Conservation (phyloP, 306 rosid species). For the Carpinus fangiana region DNA sequence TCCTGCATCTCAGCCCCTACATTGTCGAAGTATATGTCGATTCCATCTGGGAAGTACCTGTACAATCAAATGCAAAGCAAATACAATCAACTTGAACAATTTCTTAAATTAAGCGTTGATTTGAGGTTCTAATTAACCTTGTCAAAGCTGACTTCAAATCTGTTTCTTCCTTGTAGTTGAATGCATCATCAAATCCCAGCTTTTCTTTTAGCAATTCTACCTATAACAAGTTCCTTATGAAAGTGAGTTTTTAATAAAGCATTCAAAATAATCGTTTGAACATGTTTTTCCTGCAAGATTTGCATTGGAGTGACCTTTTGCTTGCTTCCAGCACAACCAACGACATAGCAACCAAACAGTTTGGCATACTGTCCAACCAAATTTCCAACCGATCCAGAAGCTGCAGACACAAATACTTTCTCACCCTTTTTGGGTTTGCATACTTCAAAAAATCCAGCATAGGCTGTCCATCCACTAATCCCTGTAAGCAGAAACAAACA, state of each 20-base stretch:
- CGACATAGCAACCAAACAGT: conserved; percentile 74
- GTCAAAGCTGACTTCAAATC: conserved; percentile 59
- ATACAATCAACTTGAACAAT: too few species aligned
- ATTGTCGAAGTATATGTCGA: conserved; percentile 81
- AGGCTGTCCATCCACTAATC: conserved; percentile 65
- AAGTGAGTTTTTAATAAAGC: background rate
- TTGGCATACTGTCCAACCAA: conserved; percentile 78
- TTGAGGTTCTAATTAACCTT: conserved; percentile 33
- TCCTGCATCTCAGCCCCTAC: conserved; percentile 76
- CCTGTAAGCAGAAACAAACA: conserved; percentile 26
- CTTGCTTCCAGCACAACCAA: conserved; percentile 68
- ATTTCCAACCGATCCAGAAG: conserved; percentile 68
- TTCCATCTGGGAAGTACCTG: conserved; percentile 74
- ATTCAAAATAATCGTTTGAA: background rate
- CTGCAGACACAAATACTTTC: conserved; percentile 77
- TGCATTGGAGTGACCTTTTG: conserved; percentile 48
- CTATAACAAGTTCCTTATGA: conserved; percentile 24
- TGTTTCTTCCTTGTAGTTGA: conserved; percentile 72
- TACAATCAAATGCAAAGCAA: background rate
- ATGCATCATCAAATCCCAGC: conserved; percentile 78
- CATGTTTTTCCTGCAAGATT: background rate
- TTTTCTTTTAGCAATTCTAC: conserved; percentile 60
- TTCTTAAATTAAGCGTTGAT: too few species aligned
- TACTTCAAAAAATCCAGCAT: conserved; percentile 64
- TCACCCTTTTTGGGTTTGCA: conserved; percentile 66